Evolutionary conservation across 202 grass and related monocot genomes (phyloP), one percentile per base, ranked within the genome.

Genomic region (Miscanthus sacchariflorus): DNA sequence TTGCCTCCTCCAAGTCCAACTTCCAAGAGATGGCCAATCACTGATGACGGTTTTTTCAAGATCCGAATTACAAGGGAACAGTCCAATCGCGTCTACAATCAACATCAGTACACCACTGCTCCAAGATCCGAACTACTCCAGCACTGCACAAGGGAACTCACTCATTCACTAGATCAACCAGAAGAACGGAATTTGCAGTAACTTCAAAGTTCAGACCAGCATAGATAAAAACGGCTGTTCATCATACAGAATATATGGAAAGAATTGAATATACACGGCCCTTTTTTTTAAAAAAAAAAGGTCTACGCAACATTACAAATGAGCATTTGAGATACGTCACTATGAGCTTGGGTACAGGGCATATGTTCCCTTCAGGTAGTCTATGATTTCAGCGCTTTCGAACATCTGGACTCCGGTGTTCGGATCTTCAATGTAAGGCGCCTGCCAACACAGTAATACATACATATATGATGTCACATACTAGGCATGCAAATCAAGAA

Each of bases 321-420:
- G 4, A 30, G 46, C 25, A 46, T 6, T 38, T 68, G 14, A 3
- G 59, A 42, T 17, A 12, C 3, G 21, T 6, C 14, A 56, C 74
- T 88, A 77, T 36, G 36, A 77, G 11, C 64, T 43, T 13, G 54
- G 43, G 9, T 30, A 48, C 59, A 81, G 12, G 21, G 54, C 75
- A 43, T 96, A 96, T 74, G 94, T 95, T 70, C 86, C 78, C 84
- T 81, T 95, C 69, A 99, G 88, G 76, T 96, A 99, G 12, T 95
- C 86, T 21, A 93, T 76, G 38, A 99, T 99, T 18, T 90, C 93
- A 43, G 92, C 91, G 84, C 96, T 99, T 54, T 99, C 96, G 12
- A 99, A 99, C 96, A 93, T 95, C 85, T 99, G 91, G 44, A 99
- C 94, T 85, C 92, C 96, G 0, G 96, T 96, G 87, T 99, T 99